Percentiles rank a stretch among this genome's conserved stretches.
phyloP scores from a whole-genome alignment of 176 grass and related monocot species.

The Oryza glaberrima region DNA sequence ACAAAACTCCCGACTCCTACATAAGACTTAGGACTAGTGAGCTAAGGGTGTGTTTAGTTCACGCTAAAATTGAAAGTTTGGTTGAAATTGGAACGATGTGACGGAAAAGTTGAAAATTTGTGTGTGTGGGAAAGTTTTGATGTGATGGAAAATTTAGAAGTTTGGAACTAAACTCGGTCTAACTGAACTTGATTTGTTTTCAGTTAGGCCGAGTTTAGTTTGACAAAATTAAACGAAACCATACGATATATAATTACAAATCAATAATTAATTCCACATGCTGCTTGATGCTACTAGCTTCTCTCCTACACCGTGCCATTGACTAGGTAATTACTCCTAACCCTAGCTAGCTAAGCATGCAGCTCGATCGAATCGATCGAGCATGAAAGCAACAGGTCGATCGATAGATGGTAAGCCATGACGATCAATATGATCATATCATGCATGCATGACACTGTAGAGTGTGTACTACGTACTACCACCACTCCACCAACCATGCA shows the following conservation, averaged over 20 bases:
- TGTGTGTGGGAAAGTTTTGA: no score
- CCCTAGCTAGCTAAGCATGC: not conserved
- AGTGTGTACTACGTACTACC: not conserved
- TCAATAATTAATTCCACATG: not conserved
- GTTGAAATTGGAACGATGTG: no score
- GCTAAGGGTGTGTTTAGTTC: not conserved
- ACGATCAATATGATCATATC: not conserved
- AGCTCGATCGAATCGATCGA: not conserved
- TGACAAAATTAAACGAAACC: no score
- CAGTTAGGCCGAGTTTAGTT: no score
- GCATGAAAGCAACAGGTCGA: not conserved
- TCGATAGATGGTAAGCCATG: not conserved
- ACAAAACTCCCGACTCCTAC: not conserved
- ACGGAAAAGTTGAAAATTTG: no score
- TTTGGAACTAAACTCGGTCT: no score
- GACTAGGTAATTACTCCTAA: constrained; percentile 18
- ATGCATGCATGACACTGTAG: constrained; percentile 5
- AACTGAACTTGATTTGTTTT: not conserved
- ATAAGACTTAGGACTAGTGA: not conserved
- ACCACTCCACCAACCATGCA: not conserved
- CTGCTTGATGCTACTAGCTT: no score
- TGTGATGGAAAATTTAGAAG: no score
- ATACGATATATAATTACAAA: not conserved
- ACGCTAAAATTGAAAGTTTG: no score
- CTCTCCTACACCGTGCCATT: constrained; percentile 7